Conservation (phyloP, 225 moss, liverwort and hornwort species). For the Physcomitrellopsis africana region DNA sequence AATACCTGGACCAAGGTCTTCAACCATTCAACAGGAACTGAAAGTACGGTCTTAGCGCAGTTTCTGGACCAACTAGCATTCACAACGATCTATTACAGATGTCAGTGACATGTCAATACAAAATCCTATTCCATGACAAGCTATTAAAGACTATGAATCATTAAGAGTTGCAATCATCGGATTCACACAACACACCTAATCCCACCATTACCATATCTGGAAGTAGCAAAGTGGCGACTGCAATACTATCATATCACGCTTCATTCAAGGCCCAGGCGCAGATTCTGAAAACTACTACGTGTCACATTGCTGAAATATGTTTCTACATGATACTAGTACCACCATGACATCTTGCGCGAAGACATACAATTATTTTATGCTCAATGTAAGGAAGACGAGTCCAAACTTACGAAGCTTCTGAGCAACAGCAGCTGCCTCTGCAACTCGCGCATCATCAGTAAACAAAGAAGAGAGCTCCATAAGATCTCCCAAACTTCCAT, state of each 20-base stretch:
- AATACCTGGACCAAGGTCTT: not conserved
- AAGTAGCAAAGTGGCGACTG: slow-evolving; percentile 1
- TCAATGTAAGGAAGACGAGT: not conserved
- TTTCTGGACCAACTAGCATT: slow-evolving; percentile 6
- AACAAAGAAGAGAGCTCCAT: slow-evolving; percentile 99
- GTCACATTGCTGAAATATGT: slow-evolving; percentile 2
- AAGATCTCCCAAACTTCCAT: slow-evolving; percentile 90
- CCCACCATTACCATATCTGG: not conserved
- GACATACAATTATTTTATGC: not conserved
- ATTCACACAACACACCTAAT: slow-evolving; percentile 9
- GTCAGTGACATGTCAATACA: not conserved
- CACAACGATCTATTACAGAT: not conserved
- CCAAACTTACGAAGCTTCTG: slow-evolving; percentile 92
- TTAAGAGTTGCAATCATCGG: slow-evolving; percentile 20
- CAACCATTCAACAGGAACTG: not conserved
- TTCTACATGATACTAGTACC: not conserved
- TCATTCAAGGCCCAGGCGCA: not conserved
- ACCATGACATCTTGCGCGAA: not conserved
- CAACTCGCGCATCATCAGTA: slow-evolving; percentile 92
- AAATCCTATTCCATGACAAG: slow-evolving; percentile 9
- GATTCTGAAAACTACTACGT: slow-evolving; percentile 1
- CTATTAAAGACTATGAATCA: slow-evolving; percentile 15
- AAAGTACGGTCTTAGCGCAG: slow-evolving; percentile 14
- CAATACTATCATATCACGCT: not conserved
- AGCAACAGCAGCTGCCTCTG: slow-evolving; percentile 95